Evolutionary conservation across 768 basidiomycete genomes (phyloP), one percentile per base, ranked within the genome.

Genomic region (Mycena olivaceomarginata): DNA sequence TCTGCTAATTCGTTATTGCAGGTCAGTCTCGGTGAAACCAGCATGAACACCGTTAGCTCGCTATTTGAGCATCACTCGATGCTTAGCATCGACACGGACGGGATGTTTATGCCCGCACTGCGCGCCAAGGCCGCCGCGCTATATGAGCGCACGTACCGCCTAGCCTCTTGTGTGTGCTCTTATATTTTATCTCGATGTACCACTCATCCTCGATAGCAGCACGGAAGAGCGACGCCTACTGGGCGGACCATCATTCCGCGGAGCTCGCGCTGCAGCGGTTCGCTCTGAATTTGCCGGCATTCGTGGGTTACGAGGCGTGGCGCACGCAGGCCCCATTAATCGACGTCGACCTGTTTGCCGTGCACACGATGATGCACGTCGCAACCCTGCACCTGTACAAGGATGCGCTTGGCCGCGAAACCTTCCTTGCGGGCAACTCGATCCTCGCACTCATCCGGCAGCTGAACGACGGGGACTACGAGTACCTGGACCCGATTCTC

Each of bases 101-200:
- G 80, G 37, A 76, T 84, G 70, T 84, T 79, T 59, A 82, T 85
- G 37, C 85, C 86, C 37, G 84, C 90, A 6, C 83, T 92, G 79
- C 90, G 91, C 70, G 88, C 87, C 1, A 90, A 92, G 80, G 91
- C 90, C 0, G 86, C 88, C 4, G 87, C 89, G 40, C 85, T 93
- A 51, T 92, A 90, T 80, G 92, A 92, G 81, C 86, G 90, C 18
- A 88, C 92, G 7, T 86, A 88, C 37, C 89, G 91, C 46, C 83
- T 91, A 25, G 82, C 84, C 10, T 83, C 84, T 46, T 78, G 89
- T 90, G 79, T 73, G 88, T 85, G 25, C 39, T 31, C 31, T 31
- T 31, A 31, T 31, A 31, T 31, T 31, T 31, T 31, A 31, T 31
- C 31, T 31, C 31, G 3, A 31, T 31, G 31, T 31, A 31, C 31